Percentiles rank a stretch among this genome's conserved stretches.
Evolutionary conservation across 2,329 filamentous ascomycete species (phyloP).

Genomic region (Alternaria arborescens): DNA sequence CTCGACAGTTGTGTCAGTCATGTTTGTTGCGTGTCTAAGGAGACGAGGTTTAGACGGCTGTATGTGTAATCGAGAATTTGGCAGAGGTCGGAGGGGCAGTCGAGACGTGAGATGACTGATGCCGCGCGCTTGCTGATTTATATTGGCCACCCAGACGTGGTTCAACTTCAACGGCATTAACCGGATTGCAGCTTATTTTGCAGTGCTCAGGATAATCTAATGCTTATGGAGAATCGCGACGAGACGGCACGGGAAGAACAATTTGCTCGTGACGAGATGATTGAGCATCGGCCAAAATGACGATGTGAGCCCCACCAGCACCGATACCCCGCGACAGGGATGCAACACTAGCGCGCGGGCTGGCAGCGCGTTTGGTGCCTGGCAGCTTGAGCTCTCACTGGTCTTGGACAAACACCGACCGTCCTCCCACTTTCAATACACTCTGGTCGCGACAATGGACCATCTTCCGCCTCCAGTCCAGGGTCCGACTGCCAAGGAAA

Average conservation of each 20-base stretch:
- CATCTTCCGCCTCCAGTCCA: conserved; percentile 52
- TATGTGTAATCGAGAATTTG: conserved; percentile 14
- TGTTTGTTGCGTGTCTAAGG: conserved; percentile 19
- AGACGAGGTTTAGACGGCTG: not conserved
- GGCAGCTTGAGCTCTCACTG: conserved; percentile 10
- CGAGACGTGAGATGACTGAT: conserved; percentile 40
- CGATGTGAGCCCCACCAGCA: conserved; percentile 15
- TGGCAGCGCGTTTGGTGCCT: conserved; percentile 15
- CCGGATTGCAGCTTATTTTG: not conserved
- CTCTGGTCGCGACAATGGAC: conserved; percentile 35
- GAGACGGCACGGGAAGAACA: conserved; percentile 4
- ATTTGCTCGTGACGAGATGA: conserved; percentile 13
- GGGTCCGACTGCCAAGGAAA: conserved; percentile 58
- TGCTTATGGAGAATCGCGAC: not conserved
- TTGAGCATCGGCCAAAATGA: conserved; percentile 9
- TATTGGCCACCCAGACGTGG: conserved; percentile 21
- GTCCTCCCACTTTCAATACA: not conserved
- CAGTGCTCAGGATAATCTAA: not conserved
- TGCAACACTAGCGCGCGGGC: conserved; percentile 17
- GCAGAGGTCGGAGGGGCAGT: conserved; percentile 30
- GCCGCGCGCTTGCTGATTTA: conserved; percentile 36
- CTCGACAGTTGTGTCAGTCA: conserved; percentile 62
- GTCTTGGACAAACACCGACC: conserved; percentile 9
- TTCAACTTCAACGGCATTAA: conserved; percentile 27
- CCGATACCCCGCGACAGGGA: conserved; percentile 22